Base-by-base conservation (phyloP, 2,329 filamentous ascomycete species). In the Corinectria fuckeliana region DNA sequence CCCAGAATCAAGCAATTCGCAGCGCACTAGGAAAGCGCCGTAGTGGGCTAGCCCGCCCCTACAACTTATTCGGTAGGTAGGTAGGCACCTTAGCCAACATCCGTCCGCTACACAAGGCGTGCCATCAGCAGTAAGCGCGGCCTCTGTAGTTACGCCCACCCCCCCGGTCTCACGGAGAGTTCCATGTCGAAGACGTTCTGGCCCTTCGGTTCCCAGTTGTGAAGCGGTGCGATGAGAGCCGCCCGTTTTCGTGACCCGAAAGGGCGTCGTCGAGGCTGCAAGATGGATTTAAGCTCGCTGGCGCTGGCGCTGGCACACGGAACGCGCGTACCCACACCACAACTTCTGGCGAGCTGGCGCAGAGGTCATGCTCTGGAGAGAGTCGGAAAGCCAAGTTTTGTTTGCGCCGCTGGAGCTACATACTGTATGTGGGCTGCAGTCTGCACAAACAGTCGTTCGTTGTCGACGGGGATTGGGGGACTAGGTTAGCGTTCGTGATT, bases 71-170 rank as follows among this genome's bases (percentile, higher is more conserved):
- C n/a, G n/a, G n/a, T n/a, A n/a, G n/a, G n/a, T n/a, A n/a, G n/a
- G n/a, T n/a, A n/a, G n/a, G n/a, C n/a, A n/a, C n/a, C n/a, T n/a
- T n/a, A n/a, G n/a, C n/a, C 28, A 30, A 13, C 32, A 36, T 36
- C 32, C 16, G 32, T 36, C 32, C 32, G 30, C 30, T 32, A 13
- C 30, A 30, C 4, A 14, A 42, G 49, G 25, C 23, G 32, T 26
- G 49, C 14, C 23, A 51, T 51, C 36, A 32, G 32, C 49, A 42
- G n/a, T n/a, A n/a, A n/a, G n/a, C n/a, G n/a, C n/a, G n/a, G n/a
- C n/a, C n/a, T n/a, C n/a, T 50, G 30, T 21, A 38, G 16, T 18
- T 32, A 50, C n/a, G 21, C 23, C 48, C 39, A 26, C 38, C 39
- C 30, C 50, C 38, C 28, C 11, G n/a, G 21, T 52, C n/a, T 25